Conservation (phyloP, 2,329 filamentous ascomycete species). For the Metarhizium humberi region DNA sequence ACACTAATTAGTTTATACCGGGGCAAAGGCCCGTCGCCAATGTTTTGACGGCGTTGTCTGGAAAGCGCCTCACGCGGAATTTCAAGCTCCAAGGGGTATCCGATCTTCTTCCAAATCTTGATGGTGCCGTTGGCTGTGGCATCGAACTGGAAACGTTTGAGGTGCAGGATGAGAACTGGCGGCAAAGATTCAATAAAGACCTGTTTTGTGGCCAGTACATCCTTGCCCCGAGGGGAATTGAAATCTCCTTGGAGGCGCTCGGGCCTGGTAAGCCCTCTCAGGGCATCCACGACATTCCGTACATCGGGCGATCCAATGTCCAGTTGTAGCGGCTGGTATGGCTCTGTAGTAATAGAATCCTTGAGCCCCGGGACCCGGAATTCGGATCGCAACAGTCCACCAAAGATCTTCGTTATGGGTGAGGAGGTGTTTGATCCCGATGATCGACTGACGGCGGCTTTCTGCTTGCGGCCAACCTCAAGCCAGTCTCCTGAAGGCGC, state of each 20-base stretch:
- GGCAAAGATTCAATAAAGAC: constrained; percentile 88
- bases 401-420: constrained; percentile 90
- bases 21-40: constrained; percentile 59
- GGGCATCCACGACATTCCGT: constrained; percentile 82
- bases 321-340: constrained; percentile 88
- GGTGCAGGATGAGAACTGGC: constrained; percentile 83
- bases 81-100: constrained; percentile 89
- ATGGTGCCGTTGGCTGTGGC: constrained; percentile 70
- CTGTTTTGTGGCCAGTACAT: constrained; percentile 79
- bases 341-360: constrained; percentile 83
- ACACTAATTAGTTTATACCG: constrained; percentile 82
- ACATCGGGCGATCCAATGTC: constrained; percentile 85
- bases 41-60: constrained; percentile 55
- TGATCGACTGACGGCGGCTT: constrained; percentile 73
- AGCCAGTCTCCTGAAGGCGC: constrained; percentile 57
- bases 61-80: constrained; percentile 87
- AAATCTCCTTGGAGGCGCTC: constrained; percentile 84
- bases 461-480: constrained; percentile 90
- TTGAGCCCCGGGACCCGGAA: constrained; percentile 79
- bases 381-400: constrained; percentile 82
- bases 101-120: constrained; percentile 98
- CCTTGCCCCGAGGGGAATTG: constrained; percentile 65
- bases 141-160: constrained; percentile 97
- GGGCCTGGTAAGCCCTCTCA: constrained; percentile 73
- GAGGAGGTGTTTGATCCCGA: constrained; percentile 69